Evolutionary conservation across 495 filamentous ascomycete genomes (phyloP).

Genomic region (Aspergillus panamensis): DNA sequence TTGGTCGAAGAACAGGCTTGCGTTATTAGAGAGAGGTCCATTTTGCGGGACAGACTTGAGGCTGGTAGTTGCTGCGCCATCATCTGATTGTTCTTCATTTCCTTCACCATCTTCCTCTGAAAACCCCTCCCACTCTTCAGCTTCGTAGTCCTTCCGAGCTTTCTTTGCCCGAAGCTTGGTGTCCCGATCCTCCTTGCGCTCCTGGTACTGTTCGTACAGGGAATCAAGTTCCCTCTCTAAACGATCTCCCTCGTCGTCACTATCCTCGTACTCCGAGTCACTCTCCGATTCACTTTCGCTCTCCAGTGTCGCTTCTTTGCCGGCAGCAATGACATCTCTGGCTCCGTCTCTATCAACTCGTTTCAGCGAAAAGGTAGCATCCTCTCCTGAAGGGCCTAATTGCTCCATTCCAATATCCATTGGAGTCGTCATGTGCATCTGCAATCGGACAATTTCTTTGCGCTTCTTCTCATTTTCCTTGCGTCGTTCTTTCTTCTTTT

Average conservation of each 20-base stretch:
- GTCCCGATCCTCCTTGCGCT: constrained; percentile 70
- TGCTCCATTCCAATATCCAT: constrained; percentile 96
- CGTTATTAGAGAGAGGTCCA: constrained; percentile 71
- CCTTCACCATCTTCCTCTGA: constrained; percentile 62
- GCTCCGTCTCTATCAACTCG: constrained; percentile 70
- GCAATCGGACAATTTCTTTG: constrained; percentile 87
- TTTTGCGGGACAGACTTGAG: constrained; percentile 37
- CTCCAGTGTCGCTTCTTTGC: constrained; percentile 64
- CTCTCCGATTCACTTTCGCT: constrained; percentile 58
- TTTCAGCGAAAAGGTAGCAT: constrained; percentile 80
- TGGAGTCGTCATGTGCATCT: constrained; percentile 93
- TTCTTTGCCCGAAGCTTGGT: constrained; percentile 88
- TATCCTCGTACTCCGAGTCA: constrained; percentile 57
- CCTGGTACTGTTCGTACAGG: constrained; percentile 82
- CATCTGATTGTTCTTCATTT: constrained; percentile 50
- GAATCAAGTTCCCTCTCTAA: constrained; percentile 81
- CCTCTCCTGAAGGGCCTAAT: constrained; percentile 67
- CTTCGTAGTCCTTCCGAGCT: constrained; percentile 73
- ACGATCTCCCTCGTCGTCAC: constrained; percentile 74
- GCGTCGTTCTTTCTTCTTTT: constrained; percentile 75
- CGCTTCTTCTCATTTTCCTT: constrained; percentile 86
- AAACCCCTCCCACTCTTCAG: constrained; percentile 89
- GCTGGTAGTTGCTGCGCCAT: constrained; percentile 48
- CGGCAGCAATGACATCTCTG: constrained; percentile 66
- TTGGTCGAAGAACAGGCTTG: constrained; percentile 87